Base-by-base conservation (phyloP, 345 rosid genomes). In the Sisymbrium altissimum region DNA sequence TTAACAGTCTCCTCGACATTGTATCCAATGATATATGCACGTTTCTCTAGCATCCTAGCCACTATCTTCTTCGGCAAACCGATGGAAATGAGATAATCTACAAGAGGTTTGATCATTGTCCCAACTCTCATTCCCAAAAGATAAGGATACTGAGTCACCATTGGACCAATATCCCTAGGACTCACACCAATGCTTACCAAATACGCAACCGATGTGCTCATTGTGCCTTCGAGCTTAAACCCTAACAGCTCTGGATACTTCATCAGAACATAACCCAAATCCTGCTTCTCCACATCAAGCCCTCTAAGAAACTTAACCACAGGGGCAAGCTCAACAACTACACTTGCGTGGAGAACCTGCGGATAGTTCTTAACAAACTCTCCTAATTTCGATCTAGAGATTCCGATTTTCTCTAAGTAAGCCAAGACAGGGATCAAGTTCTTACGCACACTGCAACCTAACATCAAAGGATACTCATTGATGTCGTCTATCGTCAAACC, bases 111-210 rank as follows among this genome's bases (percentile, higher is more conserved):
- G 66, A 94, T 91, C 85, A 82, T 64, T 0, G 96, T 94, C 38
- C 96, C 98, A 57, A 89, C 98, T 83, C 98, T 86, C 95, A 89
- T 94, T 58, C 97, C 96, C 64, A 94, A 64, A 32, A 94, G 63
- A 72, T 86, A 94, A 0, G 97, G 98, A 81, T 84, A 91, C 38
- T 94, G 96, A 7, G 96, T 88, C 78, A 89, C 93, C 97, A 89
- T 88, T 7, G 98, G 97, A 72, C 98, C 97, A 38, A 91, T 88
- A 63, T 94, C 98, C 61, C 98, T 84, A 39, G 95, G 97, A 75
- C 80, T 81, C 69, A 94, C 97, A 78, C 98, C 97, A 7, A 89
- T 91, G 57, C 97, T 91, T 14, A 91, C 91, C 66, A 91, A 86
- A 85, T 89, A 94, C 27, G 95, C 96, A 29, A 94, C 98, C 1